Conservation (phyloP, 2,329 filamentous ascomycete species). For the Claviceps maximensis region DNA sequence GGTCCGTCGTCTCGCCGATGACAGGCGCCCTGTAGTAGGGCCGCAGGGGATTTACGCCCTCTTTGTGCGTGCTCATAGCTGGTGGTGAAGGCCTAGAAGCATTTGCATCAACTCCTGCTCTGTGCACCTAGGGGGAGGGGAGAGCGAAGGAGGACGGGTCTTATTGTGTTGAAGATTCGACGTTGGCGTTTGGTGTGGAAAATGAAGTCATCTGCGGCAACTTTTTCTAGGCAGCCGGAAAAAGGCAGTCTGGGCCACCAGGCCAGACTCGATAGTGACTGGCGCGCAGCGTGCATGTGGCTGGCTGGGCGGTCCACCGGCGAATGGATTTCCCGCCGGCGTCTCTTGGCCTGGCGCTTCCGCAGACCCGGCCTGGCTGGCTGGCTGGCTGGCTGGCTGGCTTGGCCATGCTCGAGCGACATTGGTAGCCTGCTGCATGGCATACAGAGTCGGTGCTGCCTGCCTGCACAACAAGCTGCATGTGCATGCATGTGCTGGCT, state of each 20-base stretch:
- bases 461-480: too few species aligned
- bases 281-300: too few species aligned
- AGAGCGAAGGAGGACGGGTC: too few species aligned
- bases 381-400: too few species aligned
- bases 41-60: conserved; percentile 48
- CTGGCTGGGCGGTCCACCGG: conserved; percentile 14
- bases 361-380: too few species aligned
- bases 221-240: background rate
- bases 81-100: conserved; percentile 13
- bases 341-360: too few species aligned
- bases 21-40: conserved; percentile 55
- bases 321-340: conserved; percentile 23
- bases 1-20: conserved; percentile 33
- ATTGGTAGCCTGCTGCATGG: too few species aligned
- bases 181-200: background rate
- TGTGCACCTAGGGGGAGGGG: background rate
- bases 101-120: conserved; percentile 9
- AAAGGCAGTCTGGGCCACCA: conserved; percentile 4
- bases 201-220: conserved; percentile 7
- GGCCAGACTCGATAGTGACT: too few species aligned
- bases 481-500: too few species aligned
- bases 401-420: too few species aligned
- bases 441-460: too few species aligned
- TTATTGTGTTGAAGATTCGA: background rate
- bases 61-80: conserved; percentile 31